Base-by-base conservation (phyloP, 345 rosid genomes). In the Gossypium anomalum region DNA sequence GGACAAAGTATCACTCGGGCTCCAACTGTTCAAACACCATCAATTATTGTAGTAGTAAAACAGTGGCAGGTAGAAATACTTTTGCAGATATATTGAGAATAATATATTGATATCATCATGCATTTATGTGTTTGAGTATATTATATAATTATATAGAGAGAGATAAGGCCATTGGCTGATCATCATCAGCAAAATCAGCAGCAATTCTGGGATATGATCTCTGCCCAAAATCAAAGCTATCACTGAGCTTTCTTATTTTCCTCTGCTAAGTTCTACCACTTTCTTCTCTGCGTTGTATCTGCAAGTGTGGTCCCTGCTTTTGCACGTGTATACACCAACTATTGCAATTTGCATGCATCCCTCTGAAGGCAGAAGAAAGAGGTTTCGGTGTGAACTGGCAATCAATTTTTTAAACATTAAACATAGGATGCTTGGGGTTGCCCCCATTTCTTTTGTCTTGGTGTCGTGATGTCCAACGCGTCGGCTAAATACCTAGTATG, bases 11-110 rank as follows among this genome's bases (percentile, higher is more conserved):
- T 77, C 74, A 19, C 55, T 75, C 48, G 82, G 80, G 79, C 83
- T 85, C 78, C 69, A 79, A 75, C 77, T 75, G 78, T 78, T 76
- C 85, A 78, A 79, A 84, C 85, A 69, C 63, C 59, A 63, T 56
- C 70, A 34, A 59, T 19, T 48, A 72, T 34, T 43, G 27, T 43
- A 44, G 43, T 41, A 34, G 12, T 53, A 19, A 22, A 73, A 44
- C 55, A 44, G 68, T 56, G 71, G 73, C 79, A 59, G 77, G 55
- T 25, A 55, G 9, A 41, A 67, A 58, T 23, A 8, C 0, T 13
- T 43, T 44, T 44, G n/a, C n/a, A 13, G 5, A 6, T 19, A 22
- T 57, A 22, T 57, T 71, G 57, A 27, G 34, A 72, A 55, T 19
- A 74, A 64, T 72, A 25, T 70, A 77, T 77, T 49, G 55, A 72